Percentiles rank a stretch among this genome's conserved stretches.
These are phyloP conservation scores for Ophiostoma australiae DNA, from an alignment of 2,329 filamentous ascomycete genomes.

Conservation along the genomic window DNA sequence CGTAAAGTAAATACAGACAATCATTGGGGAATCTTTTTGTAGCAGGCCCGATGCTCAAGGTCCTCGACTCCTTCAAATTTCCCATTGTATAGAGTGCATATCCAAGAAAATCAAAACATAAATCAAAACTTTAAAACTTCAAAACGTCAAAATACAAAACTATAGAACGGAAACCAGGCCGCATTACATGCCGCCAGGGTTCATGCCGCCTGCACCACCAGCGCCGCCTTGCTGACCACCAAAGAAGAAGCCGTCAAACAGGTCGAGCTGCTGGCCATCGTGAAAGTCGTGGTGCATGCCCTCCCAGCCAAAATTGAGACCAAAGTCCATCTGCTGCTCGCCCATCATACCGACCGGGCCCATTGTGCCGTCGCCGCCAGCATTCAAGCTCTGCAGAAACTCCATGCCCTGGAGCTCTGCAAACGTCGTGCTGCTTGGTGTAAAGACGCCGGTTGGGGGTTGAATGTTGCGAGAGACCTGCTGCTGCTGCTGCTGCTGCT, in stretches of 20 bases:
- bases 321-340: constrained; percentile 57
- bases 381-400: constrained; percentile 45
- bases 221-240: constrained; percentile 47
- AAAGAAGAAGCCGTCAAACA: constrained; percentile 71
- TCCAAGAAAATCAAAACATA: background rate
- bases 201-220: constrained; percentile 28
- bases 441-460: constrained; percentile 21
- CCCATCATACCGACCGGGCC: constrained; percentile 18
- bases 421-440: constrained; percentile 36
- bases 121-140: background rate
- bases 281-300: constrained; percentile 59
- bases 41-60: background rate
- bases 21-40: background rate
- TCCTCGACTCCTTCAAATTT: background rate
- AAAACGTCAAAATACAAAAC: background rate
- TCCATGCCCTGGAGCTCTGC: constrained; percentile 51
- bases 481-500: constrained; percentile 27
- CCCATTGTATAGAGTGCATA: background rate
- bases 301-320: constrained; percentile 62
- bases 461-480: constrained; percentile 23
- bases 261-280: constrained; percentile 57
- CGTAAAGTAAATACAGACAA: background rate
- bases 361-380: constrained; percentile 27
- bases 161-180: background rate
- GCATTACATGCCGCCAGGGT: constrained; percentile 11